Evolutionary conservation across 306 rosid species (phyloP), one percentile per base, ranked within the genome.

Genomic region (Biancaea sappan): DNA sequence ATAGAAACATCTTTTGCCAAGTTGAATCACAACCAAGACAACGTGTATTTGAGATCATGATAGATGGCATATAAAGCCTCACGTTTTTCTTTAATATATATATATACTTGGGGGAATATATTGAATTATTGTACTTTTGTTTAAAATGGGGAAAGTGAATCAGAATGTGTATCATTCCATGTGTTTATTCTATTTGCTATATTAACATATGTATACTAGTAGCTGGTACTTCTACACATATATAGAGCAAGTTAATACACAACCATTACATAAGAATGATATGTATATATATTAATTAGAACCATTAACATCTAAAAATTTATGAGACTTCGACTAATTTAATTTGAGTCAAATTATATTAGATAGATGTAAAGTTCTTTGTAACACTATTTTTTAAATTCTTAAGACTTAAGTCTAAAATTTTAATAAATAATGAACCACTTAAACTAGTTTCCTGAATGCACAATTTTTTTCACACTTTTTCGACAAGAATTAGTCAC

Each of bases 401-500:
- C n/a, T n/a, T n/a, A n/a, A n/a, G n/a, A n/a, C n/a, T n/a, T n/a
- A n/a, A n/a, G n/a, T n/a, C n/a, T n/a, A n/a, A n/a, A n/a, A n/a
- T n/a, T n/a, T n/a, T n/a, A n/a, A n/a, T n/a, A n/a, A n/a, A n/a
- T n/a, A n/a, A n/a, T n/a, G n/a, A n/a, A n/a, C n/a, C n/a, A n/a
- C n/a, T n/a, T n/a, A n/a, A n/a, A n/a, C n/a, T n/a, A n/a, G n/a
- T n/a, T n/a, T n/a, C 25, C 21, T 22, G 54, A 60, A 31, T 44
- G 73, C 29, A 56, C 34, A 12, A 19, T 63, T 18, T 63, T 63
- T 41, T 74, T 62, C 48, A 44, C 50, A 78, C 16, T 61, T 69
- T 21, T 12, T 12, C 25, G 8, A 37, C 66, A 35, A 73, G 80
- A 82, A 77, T 35, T 8, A 83, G 74, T 83, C 79, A 72, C 62